Evolutionary conservation across 495 filamentous ascomycete genomes (phyloP), one percentile per base, ranked within the genome.

Genomic region (Podospora fimiseda): DNA sequence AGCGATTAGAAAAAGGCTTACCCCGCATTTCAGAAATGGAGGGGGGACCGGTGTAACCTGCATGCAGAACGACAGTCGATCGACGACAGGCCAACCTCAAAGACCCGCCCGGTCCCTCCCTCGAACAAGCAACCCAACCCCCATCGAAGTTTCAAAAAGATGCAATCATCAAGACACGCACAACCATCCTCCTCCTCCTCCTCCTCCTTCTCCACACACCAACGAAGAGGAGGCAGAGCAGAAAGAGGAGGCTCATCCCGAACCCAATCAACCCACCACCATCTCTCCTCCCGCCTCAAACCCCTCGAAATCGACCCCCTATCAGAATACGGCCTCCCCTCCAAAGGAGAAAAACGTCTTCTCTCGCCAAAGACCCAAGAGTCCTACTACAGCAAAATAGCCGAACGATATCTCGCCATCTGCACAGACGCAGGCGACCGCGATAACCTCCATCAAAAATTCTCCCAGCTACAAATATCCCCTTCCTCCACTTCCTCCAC

Each of bases 371-470:
- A 84, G 63, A 76, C 74, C 13, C 90, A 96, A 67, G 82, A 92
- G 67, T 68, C 77, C 27, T 96, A 94, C 77, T 96, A 87, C 68
- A 77, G 85, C 59, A 89, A 81, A 62, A 92, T 97, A 55, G 80
- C 87, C 50, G 80, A 88, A 57, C 83, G 89, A 48, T 98, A 93
- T 70, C 85, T 94, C 75, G 80, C 77, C 55, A 93, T 96, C 69
- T 93, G 89, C 71, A 86, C 86, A 40, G 66, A 76, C 11, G 78
- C 81, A 23, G 79, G 78, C 48, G 77, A 82, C 62, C 71, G 79
- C 30, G 81, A 87, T 54, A 78, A 83, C 51, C 80, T 96, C 22
- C 80, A 89, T 52, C 76, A 77, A 50, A 83, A 85, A 48, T 88
- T 94, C 57, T 79, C 86, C 5, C 80, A 11, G 5, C 11, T 11